Evolutionary conservation across 768 basidiomycete species (phyloP), one percentile per base, ranked within the genome.

Genomic region (Cyclocybe aegerita): DNA sequence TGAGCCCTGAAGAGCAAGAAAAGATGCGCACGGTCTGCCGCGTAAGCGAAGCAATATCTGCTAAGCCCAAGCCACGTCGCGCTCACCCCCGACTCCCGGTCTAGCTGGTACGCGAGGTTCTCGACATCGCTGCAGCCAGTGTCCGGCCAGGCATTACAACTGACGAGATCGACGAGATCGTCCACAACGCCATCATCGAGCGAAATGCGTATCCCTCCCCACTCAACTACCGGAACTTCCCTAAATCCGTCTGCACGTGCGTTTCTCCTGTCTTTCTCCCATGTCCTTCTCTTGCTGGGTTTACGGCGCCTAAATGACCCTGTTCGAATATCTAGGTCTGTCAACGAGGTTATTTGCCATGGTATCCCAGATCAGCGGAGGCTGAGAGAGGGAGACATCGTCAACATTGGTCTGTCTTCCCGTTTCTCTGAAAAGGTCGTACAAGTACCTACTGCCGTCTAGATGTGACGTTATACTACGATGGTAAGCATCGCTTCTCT

Each of bases 321-420:
- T 39, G 35, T 39, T 55, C 34, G 34, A 43, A 11, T 46, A 16
- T 49, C 42, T 41, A 90, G 91, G 15, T 94, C 93, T 37, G 71
- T 98, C 16, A 99, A 99, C 67, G 96, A 98, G 69, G 88, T 82
- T 45, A 95, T 99, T 60, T 98, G 97, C 67, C 97, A 99, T 67
- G 97, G 96, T 49, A 95, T 96, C 54, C 94, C 95, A 34, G 93
- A 96, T 72, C 78, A 88, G 63, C 73, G 90, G 54, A 86, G 83
- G 60, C 68, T 94, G 56, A 79, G 79, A 60, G 92, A 98, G 57
- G 97, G 97, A 12, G 97, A 99, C 70, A 98, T 98, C 57, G 75
- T 98, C 65, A 99, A 99, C 70, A 83, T 99, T 46, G 94, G 90
- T 87, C 54, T 51, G 75, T 64, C 49, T 46, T 36, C 52, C 30